Conservation (phyloP, 192 early-diverging fungal genomes). For the Diversispora eburnea region DNA sequence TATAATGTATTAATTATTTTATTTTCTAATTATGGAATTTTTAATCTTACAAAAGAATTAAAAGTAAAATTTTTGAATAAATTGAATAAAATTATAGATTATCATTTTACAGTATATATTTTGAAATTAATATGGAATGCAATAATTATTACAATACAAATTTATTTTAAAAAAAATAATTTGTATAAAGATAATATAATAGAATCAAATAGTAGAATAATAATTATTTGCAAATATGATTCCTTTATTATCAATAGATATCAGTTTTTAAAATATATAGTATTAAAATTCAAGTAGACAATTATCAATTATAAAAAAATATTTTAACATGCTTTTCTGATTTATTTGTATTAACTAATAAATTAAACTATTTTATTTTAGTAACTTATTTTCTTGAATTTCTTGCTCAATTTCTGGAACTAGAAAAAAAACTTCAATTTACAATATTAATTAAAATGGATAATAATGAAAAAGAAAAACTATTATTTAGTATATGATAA, state of each 20-base stretch:
- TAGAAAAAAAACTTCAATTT: too few species aligned
- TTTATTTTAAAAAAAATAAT: slow-evolving; percentile 6
- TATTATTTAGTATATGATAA: too few species aligned
- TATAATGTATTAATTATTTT: background rate
- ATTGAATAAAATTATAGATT: background rate
- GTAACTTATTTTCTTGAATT: too few species aligned
- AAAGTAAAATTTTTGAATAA: slow-evolving; percentile 10
- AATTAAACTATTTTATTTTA: too few species aligned
- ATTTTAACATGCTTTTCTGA: too few species aligned
- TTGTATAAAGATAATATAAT: background rate
- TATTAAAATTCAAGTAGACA: background rate
- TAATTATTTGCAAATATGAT: background rate
- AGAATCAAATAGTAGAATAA: background rate
- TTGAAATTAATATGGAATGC: background rate
- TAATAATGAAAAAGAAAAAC: too few species aligned
- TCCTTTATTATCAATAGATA: slow-evolving; percentile 2
- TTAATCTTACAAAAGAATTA: background rate
- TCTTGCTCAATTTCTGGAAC: too few species aligned
- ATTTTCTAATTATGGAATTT: background rate
- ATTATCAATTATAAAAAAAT: too few species aligned
- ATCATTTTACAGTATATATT: background rate
- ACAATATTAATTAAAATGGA: too few species aligned
- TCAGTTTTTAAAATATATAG: background rate
- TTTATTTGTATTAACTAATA: too few species aligned
- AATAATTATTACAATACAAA: background rate